Conservation (phyloP, 345 rosid genomes). For the Trapa bicornis region DNA sequence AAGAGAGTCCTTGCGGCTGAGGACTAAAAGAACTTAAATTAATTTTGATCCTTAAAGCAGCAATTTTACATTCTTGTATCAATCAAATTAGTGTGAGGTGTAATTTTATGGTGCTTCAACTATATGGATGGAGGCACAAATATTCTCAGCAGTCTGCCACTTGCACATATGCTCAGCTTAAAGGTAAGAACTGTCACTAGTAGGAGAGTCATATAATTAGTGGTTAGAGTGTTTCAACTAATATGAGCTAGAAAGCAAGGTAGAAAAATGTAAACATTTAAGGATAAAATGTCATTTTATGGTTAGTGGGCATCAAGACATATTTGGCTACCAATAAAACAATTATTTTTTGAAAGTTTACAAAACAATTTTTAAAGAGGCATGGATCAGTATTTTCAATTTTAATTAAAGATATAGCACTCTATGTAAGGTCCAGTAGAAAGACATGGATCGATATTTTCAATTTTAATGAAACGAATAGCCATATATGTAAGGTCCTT, state of each 20-base stretch:
- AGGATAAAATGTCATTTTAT: background rate
- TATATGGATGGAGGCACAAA: background rate
- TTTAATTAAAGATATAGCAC: background rate
- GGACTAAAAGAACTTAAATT: background rate
- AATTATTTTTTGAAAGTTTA: too few relatives aligned
- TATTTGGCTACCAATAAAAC: background rate
- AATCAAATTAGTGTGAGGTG: background rate
- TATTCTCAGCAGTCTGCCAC: background rate
- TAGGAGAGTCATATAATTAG: background rate
- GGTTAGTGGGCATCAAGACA: too few relatives aligned
- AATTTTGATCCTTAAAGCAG: background rate
- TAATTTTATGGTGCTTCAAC: background rate
- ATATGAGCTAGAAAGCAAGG: background rate
- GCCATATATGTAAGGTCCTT: too few relatives aligned
- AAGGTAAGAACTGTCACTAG: background rate
- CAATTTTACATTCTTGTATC: background rate
- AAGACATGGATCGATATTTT: too few relatives aligned
- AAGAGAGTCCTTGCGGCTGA: background rate
- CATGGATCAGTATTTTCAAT: background rate
- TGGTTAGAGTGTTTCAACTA: background rate
- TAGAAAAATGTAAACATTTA: background rate
- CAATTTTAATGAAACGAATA: too few relatives aligned
- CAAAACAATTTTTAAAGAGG: background rate
- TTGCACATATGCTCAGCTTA: background rate
- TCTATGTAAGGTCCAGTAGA: too few relatives aligned